Conservation (phyloP, 257 asterid genomes). For the Nicotiana attenuata region DNA sequence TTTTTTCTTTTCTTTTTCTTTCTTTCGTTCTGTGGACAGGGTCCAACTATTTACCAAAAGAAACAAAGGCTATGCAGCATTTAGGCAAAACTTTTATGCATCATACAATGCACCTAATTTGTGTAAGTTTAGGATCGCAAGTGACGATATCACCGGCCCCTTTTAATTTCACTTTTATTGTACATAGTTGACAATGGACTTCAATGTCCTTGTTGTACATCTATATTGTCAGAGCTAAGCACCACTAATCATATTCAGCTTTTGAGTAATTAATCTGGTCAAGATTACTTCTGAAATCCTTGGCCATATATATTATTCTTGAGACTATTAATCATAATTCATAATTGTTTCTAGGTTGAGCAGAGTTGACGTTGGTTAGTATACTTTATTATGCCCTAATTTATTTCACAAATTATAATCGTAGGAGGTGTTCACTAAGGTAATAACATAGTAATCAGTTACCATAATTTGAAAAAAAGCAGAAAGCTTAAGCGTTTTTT, state of each 20-base stretch:
- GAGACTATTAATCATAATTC: too few relatives aligned
- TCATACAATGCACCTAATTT: slow-evolving; percentile 11
- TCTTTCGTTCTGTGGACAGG: slow-evolving; percentile 11
- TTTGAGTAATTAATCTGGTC: neutral
- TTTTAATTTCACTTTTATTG: neutral
- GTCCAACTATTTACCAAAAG: slow-evolving; percentile 31
- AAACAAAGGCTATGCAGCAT: slow-evolving; percentile 20
- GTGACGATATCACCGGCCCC: slow-evolving; percentile 12
- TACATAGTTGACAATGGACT: slow-evolving; percentile 13
- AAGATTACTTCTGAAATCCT: neutral
- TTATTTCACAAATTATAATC: neutral
- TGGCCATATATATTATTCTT: neutral
- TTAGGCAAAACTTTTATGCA: slow-evolving; percentile 5
- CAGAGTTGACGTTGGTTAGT: neutral
- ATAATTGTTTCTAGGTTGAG: neutral
- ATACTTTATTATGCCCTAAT: neutral
- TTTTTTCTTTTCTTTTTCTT: neutral
- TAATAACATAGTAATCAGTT: neutral
- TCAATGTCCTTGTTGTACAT: slow-evolving; percentile 1
- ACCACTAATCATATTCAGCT: neutral
- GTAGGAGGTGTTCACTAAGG: neutral
- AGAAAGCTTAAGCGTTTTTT: neutral
- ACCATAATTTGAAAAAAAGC: neutral
- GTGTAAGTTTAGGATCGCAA: neutral
- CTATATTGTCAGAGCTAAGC: neutral